Percentiles rank a stretch among this genome's conserved stretches.
phyloP scores from a whole-genome alignment of 306 rosid species.

The Potentilla sterilis region DNA sequence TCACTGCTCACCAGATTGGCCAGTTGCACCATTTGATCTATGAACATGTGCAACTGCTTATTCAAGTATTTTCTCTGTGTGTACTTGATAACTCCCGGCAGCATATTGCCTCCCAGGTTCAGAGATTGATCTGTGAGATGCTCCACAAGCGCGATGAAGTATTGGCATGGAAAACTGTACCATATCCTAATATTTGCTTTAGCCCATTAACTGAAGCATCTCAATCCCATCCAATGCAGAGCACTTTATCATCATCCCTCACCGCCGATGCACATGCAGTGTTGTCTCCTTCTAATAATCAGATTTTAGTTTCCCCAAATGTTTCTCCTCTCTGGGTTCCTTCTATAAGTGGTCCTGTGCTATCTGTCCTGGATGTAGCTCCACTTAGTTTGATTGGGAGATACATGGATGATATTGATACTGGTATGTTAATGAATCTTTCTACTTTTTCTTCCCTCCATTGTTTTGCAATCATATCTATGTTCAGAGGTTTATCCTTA shows the following conservation, averaged over 20 bases:
- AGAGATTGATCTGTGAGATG: conserved; percentile 72
- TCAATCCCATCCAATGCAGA: conserved; percentile 35
- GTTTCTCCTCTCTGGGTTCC: conserved; percentile 53
- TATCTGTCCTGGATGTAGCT: conserved; percentile 71
- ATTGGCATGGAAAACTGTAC: conserved; percentile 47
- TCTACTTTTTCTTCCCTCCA: not conserved
- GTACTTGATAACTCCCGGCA: conserved; percentile 72
- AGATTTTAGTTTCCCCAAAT: conserved; percentile 26
- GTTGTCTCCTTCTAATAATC: conserved; percentile 42
- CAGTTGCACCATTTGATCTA: conserved; percentile 79
- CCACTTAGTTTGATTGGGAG: conserved; percentile 65
- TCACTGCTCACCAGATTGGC: conserved; percentile 75
- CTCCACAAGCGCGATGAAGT: conserved; percentile 65
- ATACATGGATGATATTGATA: conserved; percentile 60
- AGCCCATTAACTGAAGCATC: conserved; percentile 49
- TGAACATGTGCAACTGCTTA: conserved; percentile 87
- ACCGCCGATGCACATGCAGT: conserved; percentile 29
- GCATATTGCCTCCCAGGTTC: conserved; percentile 77
- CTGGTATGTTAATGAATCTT: conserved; percentile 44
- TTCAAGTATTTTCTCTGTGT: conserved; percentile 82
- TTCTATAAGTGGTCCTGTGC: conserved; percentile 51
- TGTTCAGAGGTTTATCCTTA: conserved; percentile 31
- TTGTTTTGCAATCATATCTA: conserved; percentile 24
- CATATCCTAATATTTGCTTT: conserved; percentile 79
- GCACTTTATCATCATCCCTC: conserved; percentile 36